Evolutionary conservation across 768 basidiomycete genomes (phyloP), one percentile per base, ranked within the genome.

Genomic region (Filobasidium floriforme): DNA sequence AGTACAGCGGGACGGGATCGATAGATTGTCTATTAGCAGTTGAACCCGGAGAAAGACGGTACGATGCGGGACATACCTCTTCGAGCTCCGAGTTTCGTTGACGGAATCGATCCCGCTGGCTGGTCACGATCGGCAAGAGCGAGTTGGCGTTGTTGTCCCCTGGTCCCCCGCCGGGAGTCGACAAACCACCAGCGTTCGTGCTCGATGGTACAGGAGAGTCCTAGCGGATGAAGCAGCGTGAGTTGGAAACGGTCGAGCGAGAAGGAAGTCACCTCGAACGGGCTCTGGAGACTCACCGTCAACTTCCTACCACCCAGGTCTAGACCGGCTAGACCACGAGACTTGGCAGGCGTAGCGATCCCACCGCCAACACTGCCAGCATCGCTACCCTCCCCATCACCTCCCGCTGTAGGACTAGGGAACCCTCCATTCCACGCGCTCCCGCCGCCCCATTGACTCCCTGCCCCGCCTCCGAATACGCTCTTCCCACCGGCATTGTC

Each of bases 71-170:
- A 66, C 75, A 60, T 66, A 89, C 91, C 82, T 98, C 94, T 80
- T 99, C 94, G 18, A 99, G 84, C 74, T 99, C 96, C 22, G 91
- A 89, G 75, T 98, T 98, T 22, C 96, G 86, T 77, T 93, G 91
- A 60, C 94, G 83, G 85, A 98, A 99, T n/a, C 94, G 84, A 75
- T 99, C 96, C 65, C 96, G 84, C 75, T 99, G 96, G 73, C 89
- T 89, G 0, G 96, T 97, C 46, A 98, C 96, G 70, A 99, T 98
- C 1, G 94, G 96, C n/a, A 99, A 80, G 72, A 98, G 98, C 10
- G 92, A 93, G 0, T 88, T 89, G 74, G 98, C 94, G 6, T 89
- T 89, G 1, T 89, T 72, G 15, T 22, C 22, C 46, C 18, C 46
- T 3, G 14, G 5, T 7, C 54, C 54, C 6, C 54, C 54, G 7